Percentiles rank a stretch among this genome's conserved stretches.
Conservation (phyloP, 768 basidiomycete genomes). For the Mycena polygramma region DNA sequence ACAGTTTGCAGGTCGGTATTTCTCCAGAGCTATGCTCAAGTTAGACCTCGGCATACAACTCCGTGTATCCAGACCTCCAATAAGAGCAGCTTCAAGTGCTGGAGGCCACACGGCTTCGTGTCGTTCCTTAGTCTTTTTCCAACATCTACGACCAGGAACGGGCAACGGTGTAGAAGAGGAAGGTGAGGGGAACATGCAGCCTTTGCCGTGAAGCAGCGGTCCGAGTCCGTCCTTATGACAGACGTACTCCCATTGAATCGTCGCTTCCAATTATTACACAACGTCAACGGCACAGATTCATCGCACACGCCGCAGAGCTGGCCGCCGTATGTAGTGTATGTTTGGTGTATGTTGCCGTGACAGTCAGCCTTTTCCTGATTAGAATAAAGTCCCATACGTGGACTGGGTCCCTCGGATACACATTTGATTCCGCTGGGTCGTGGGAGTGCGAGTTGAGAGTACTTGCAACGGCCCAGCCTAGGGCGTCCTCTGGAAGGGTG, state of each 20-base stretch:
- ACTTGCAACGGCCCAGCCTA: too few relatives aligned
- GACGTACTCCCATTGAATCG: conserved; percentile 10
- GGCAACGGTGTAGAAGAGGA: not conserved
- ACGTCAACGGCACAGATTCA: conserved; percentile 16
- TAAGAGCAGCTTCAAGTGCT: conserved; percentile 68
- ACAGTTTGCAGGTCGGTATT: conserved; percentile 62
- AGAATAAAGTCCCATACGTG: conserved; percentile 15
- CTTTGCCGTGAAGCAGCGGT: not conserved
- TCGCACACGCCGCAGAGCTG: too few relatives aligned
- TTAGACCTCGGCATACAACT: conserved; percentile 11
- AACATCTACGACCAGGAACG: conserved; percentile 64
- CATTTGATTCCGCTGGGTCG: not conserved
- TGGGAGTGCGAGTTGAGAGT: too few relatives aligned
- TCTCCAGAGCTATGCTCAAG: conserved; percentile 60
- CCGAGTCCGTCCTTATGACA: not conserved
- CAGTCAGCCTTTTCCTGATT: conserved; percentile 16
- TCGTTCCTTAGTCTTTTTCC: conserved; percentile 67
- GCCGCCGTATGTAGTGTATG: not conserved
- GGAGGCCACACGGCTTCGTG: conserved; percentile 75
- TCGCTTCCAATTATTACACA: conserved; percentile 17
- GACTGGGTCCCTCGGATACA: not conserved
- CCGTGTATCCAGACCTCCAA: conserved; percentile 61
- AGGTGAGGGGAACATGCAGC: conserved; percentile 15
- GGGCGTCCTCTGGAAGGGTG: too few relatives aligned
- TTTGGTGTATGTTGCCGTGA: not conserved